Conservation (phyloP, 2,329 filamentous ascomycete species). For the Chaetomiaceae sp. region DNA sequence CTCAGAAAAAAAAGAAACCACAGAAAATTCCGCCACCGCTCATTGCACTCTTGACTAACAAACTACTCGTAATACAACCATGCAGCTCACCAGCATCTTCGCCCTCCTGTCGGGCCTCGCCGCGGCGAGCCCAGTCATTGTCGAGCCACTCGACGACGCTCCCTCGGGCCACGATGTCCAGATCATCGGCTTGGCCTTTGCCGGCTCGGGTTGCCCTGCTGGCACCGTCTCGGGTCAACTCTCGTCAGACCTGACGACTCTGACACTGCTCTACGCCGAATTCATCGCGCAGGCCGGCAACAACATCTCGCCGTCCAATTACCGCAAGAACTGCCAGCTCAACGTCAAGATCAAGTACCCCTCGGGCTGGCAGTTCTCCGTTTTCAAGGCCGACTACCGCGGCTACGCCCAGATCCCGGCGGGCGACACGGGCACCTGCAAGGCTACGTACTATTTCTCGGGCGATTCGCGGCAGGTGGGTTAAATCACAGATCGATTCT, state of each 20-base stretch:
- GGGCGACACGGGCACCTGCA: constrained; percentile 44
- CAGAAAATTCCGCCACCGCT: too few species aligned
- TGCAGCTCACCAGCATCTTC: constrained; percentile 16
- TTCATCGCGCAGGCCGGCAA: constrained; percentile 49
- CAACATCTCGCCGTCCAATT: constrained; percentile 38
- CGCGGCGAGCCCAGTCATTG: constrained; percentile 12
- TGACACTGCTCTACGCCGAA: constrained; percentile 50
- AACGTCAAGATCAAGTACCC: constrained; percentile 50
- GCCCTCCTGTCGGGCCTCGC: constrained; percentile 18
- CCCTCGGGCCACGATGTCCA: constrained; percentile 28
- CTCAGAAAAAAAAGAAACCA: background rate
- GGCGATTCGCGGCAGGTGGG: constrained; percentile 40
- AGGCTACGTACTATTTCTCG: constrained; percentile 53
- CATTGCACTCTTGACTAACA: background rate
- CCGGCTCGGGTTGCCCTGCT: constrained; percentile 30
- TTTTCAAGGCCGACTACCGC: constrained; percentile 49
- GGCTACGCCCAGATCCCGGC: constrained; percentile 45
- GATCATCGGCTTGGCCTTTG: constrained; percentile 27
- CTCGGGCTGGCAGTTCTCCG: constrained; percentile 48
- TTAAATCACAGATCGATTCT: too few species aligned
- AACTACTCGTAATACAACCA: constrained; percentile 3
- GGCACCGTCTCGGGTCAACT: constrained; percentile 27
- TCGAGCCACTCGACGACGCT: constrained; percentile 4
- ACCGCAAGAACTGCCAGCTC: constrained; percentile 51
- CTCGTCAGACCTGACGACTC: constrained; percentile 27